A percentile compares a stretch with the other conserved stretches of the same genome.
These are phyloP conservation scores for Boletus tomentosulus DNA, from an alignment of 768 basidiomycete genomes.

Conservation along the genomic window DNA sequence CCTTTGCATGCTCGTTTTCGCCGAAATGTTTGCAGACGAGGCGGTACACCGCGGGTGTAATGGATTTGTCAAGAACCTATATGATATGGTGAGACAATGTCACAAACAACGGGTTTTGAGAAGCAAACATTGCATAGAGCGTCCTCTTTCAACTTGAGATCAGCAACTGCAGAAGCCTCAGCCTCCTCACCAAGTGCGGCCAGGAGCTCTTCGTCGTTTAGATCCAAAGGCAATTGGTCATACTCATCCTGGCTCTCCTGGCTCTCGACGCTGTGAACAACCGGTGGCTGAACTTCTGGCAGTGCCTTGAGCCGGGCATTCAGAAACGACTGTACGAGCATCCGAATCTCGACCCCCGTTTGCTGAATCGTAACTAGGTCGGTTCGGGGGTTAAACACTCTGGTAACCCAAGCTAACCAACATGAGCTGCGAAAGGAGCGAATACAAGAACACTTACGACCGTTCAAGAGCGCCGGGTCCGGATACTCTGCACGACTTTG, in stretches of 20 bases:
- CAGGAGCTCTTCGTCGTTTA: slow-evolving; percentile 55
- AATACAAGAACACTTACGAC: slow-evolving; percentile 37
- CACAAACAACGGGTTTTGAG: background rate
- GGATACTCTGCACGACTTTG: slow-evolving; percentile 48
- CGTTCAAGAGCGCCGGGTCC: slow-evolving; percentile 53
- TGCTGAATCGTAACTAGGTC: slow-evolving; percentile 39
- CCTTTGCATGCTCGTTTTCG: slow-evolving; percentile 23
- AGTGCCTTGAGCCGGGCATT: slow-evolving; percentile 48
- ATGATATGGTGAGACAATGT: background rate
- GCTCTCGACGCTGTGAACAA: slow-evolving; percentile 33
- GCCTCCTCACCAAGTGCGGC: slow-evolving; percentile 47
- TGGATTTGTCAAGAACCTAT: slow-evolving; percentile 46
- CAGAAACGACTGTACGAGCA: slow-evolving; percentile 58
- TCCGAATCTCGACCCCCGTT: slow-evolving; percentile 53
- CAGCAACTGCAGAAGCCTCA: slow-evolving; percentile 18
- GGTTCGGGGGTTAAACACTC: slow-evolving; percentile 44
- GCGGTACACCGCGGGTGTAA: slow-evolving; percentile 53
- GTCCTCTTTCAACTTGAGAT: slow-evolving; percentile 42
- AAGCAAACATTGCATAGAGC: slow-evolving; percentile 46
- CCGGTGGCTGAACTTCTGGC: slow-evolving; percentile 34
- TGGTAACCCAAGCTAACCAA: slow-evolving; percentile 52
- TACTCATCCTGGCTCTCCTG: slow-evolving; percentile 82
- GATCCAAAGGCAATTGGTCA: slow-evolving; percentile 52
- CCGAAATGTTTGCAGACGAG: slow-evolving; percentile 49
- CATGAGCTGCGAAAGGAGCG: slow-evolving; percentile 5